Percentiles rank a stretch among this genome's conserved stretches.
These are phyloP conservation scores for Xerocomus potaroensis DNA, from an alignment of 768 basidiomycete genomes.

Conservation along the genomic window DNA sequence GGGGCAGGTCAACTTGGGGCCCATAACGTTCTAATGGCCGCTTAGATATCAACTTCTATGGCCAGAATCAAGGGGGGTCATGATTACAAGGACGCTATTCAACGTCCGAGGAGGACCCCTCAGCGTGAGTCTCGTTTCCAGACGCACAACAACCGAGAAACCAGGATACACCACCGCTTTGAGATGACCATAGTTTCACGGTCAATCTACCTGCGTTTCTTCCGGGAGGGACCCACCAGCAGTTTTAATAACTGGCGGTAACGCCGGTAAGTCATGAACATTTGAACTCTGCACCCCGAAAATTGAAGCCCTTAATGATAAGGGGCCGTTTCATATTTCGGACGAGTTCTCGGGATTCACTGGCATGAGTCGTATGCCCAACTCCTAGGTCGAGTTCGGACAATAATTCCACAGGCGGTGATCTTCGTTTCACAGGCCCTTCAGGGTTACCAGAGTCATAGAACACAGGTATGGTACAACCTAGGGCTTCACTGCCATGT, in stretches of 20 bases:
- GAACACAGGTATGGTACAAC: constrained; percentile 8
- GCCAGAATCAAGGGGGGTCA: constrained; percentile 36
- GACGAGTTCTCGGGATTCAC: constrained; percentile 42
- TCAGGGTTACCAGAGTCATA: constrained; percentile 18
- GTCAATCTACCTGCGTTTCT: constrained; percentile 33
- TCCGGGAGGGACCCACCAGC: constrained; percentile 33
- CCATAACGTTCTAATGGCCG: constrained; percentile 13
- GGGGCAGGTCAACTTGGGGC: constrained; percentile 4
- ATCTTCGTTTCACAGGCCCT: constrained; percentile 30
- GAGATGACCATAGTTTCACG: constrained; percentile 26
- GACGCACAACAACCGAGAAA: constrained; percentile 24
- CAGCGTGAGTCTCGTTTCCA: constrained; percentile 27
- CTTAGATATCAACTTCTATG: constrained; percentile 40
- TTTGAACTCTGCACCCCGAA: constrained; percentile 13
- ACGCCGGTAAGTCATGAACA: no score
- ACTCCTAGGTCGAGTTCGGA: not conserved
- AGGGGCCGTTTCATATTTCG: not conserved
- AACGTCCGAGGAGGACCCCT: constrained; percentile 41
- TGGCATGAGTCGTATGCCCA: constrained; percentile 24
- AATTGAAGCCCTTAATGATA: constrained; percentile 14
- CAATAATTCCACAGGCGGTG: constrained; percentile 13
- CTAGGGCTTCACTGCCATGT: constrained; percentile 19
- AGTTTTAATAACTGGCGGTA: constrained; percentile 39
- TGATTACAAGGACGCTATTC: constrained; percentile 36
- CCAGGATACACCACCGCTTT: constrained; percentile 34